Evolutionary conservation across 352 stramenopile genomes (phyloP).

Genomic region (Pythium insidiosum): DNA sequence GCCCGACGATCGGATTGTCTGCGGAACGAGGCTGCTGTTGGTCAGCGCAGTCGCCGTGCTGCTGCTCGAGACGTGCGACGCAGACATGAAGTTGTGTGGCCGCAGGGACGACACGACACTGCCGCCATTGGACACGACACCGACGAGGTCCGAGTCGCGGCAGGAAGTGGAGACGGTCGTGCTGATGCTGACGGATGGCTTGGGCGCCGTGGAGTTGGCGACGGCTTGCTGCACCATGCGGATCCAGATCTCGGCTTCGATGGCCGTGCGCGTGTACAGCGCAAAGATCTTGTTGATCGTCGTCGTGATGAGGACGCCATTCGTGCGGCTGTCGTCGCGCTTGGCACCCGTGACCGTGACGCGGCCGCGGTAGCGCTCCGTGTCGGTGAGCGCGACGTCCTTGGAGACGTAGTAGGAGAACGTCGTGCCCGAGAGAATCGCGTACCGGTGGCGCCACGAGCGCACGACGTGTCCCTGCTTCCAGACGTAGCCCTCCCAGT

Average conservation of each 20-base stretch:
- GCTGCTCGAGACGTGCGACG: slow-evolving; percentile 1
- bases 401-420: slow-evolving; percentile 84
- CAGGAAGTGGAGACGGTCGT: slow-evolving; percentile 36
- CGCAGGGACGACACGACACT: too few relatives aligned
- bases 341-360: slow-evolving; percentile 72
- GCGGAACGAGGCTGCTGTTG: slow-evolving; percentile 30
- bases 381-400: slow-evolving; percentile 67
- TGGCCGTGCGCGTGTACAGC: slow-evolving; percentile 73
- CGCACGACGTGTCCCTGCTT: slow-evolving; percentile 84
- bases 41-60: slow-evolving; percentile 3
- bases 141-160: slow-evolving; percentile 44
- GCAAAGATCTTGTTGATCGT: slow-evolving; percentile 84
- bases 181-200: slow-evolving; percentile 37
- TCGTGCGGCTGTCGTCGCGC: slow-evolving; percentile 49
- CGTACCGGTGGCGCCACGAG: slow-evolving; percentile 81
- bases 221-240: slow-evolving; percentile 80
- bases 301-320: slow-evolving; percentile 77
- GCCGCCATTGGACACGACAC: too few relatives aligned
- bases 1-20: slow-evolving; percentile 65
- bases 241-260: slow-evolving; percentile 81
- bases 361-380: slow-evolving; percentile 76
- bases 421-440: slow-evolving; percentile 65
- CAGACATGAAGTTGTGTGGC: slow-evolving; percentile 11
- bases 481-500: slow-evolving; percentile 86
- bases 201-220: slow-evolving; percentile 32